Percentiles rank a stretch among this genome's conserved stretches.
Evolutionary conservation across 148 eudicot species (phyloP).

Genomic region (Pharnaceum exiguum): DNA sequence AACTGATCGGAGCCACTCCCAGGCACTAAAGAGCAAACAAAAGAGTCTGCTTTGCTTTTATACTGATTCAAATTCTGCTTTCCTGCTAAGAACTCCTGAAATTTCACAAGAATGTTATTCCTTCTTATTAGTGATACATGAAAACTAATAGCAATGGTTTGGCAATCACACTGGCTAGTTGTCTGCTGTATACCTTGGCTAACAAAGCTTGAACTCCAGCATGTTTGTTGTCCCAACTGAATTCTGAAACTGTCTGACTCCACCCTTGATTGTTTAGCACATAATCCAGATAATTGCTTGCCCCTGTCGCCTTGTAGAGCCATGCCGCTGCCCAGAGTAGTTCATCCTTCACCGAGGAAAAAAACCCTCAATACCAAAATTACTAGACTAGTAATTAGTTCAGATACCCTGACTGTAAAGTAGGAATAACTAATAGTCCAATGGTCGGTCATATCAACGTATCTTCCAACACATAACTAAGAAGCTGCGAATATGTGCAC

Average conservation of each 20-base stretch:
- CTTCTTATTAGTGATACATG: neutral
- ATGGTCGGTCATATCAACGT: too few relatives aligned
- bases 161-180: neutral
- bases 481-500: too few relatives aligned
- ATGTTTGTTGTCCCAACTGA: slow-evolving; percentile 90
- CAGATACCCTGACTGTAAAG: too few relatives aligned
- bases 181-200: slow-evolving; percentile 40
- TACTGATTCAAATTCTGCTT: slow-evolving; percentile 44
- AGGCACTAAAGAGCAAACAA: slow-evolving; percentile 68
- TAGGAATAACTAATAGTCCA: too few relatives aligned
- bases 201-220: slow-evolving; percentile 73
- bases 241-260: slow-evolving; percentile 59
- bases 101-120: neutral
- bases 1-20: slow-evolving; percentile 63
- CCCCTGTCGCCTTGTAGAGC: slow-evolving; percentile 60
- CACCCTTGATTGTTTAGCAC: slow-evolving; percentile 48
- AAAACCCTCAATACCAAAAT: too few relatives aligned
- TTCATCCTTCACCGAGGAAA: slow-evolving; percentile 49
- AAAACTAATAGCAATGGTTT: neutral
- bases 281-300: slow-evolving; percentile 46
- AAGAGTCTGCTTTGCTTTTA: slow-evolving; percentile 68
- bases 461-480: too few relatives aligned
- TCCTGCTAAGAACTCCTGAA: slow-evolving; percentile 64
- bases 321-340: slow-evolving; percentile 83
- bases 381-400: too few relatives aligned